phyloP scores from a whole-genome alignment of 805 yeast genomes.

The Candida awuae region DNA sequence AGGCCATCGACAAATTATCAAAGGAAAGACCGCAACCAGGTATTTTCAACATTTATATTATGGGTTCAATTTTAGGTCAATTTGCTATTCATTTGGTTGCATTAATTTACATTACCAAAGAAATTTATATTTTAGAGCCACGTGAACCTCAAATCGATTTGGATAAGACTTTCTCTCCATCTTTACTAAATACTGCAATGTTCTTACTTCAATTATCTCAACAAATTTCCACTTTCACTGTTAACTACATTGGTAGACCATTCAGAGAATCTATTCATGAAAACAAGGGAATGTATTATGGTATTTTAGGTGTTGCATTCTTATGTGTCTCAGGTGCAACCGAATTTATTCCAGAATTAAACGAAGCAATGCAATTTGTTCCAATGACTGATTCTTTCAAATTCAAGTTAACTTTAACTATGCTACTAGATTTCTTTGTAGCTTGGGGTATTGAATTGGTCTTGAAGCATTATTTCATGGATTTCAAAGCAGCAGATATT shows the following conservation, averaged over 20 bases:
- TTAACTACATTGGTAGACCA: slow-evolving; percentile 95
- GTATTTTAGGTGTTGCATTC: slow-evolving; percentile 82
- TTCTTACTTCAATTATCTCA: slow-evolving; percentile 90
- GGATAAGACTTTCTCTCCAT: slow-evolving; percentile 82
- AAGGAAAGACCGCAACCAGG: slow-evolving; percentile 97
- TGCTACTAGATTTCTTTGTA: slow-evolving; percentile 67
- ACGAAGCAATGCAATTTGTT: slow-evolving; percentile 86
- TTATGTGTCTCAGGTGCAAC: slow-evolving; percentile 88
- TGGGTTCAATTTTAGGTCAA: slow-evolving; percentile 96
- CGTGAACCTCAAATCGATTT: slow-evolving; percentile 84
- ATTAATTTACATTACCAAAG: slow-evolving; percentile 72
- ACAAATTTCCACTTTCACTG: slow-evolving; percentile 96
- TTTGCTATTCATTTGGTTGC: slow-evolving; percentile 87
- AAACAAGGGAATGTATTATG: slow-evolving; percentile 96
- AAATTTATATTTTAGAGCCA: slow-evolving; percentile 84
- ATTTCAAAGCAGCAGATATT: slow-evolving; percentile 86
- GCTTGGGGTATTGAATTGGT: slow-evolving; percentile 71
- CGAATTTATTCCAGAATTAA: slow-evolving; percentile 89
- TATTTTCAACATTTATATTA: slow-evolving; percentile 87
- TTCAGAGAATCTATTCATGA: slow-evolving; percentile 85
- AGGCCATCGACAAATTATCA: slow-evolving; percentile 79
- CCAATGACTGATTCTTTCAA: slow-evolving; percentile 74
- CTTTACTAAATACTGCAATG: slow-evolving; percentile 91
- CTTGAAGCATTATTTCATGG: slow-evolving; percentile 83
- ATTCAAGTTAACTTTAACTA: slow-evolving; percentile 60